phyloP scores from a whole-genome alignment of 2,329 filamentous ascomycete species.

The Pochonia chlamydosporia region DNA sequence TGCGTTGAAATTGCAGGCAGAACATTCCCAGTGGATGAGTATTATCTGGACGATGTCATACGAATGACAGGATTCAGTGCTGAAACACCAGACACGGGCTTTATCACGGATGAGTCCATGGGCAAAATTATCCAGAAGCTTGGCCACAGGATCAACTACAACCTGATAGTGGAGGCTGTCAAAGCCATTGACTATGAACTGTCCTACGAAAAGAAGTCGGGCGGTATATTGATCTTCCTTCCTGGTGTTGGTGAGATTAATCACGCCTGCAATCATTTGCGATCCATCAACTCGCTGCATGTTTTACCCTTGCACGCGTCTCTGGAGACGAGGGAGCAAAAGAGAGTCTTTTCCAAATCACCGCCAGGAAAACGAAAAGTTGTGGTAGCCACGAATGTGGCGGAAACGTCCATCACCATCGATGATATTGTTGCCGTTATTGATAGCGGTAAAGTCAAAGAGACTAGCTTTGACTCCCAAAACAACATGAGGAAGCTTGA shows the following conservation, averaged over 20 bases:
- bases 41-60: slow-evolving; percentile 84
- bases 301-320: slow-evolving; percentile 89
- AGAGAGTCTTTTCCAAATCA: slow-evolving; percentile 72
- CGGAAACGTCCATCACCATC: slow-evolving; percentile 97
- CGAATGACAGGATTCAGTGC: slow-evolving; percentile 67
- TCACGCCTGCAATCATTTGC: slow-evolving; percentile 65
- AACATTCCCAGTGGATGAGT: slow-evolving; percentile 85
- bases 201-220: slow-evolving; percentile 53
- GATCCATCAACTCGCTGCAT: slow-evolving; percentile 57
- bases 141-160: slow-evolving; percentile 86
- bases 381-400: slow-evolving; percentile 92
- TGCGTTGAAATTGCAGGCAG: slow-evolving; percentile 81
- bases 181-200: slow-evolving; percentile 76
- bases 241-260: slow-evolving; percentile 91
- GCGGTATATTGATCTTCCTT: slow-evolving; percentile 92
- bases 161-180: slow-evolving; percentile 74
- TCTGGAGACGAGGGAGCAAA: slow-evolving; percentile 81
- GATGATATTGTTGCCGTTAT: slow-evolving; percentile 96
- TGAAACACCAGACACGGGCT: slow-evolving; percentile 40
- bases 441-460: slow-evolving; percentile 91
- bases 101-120: slow-evolving; percentile 48
- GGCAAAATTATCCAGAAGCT: slow-evolving; percentile 67
- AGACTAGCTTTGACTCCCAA: slow-evolving; percentile 86
- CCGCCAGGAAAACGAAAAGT: slow-evolving; percentile 83
- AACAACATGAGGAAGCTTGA: slow-evolving; percentile 93